Base-by-base conservation (phyloP, 495 filamentous ascomycete species). In the Neurospora sp. region DNA sequence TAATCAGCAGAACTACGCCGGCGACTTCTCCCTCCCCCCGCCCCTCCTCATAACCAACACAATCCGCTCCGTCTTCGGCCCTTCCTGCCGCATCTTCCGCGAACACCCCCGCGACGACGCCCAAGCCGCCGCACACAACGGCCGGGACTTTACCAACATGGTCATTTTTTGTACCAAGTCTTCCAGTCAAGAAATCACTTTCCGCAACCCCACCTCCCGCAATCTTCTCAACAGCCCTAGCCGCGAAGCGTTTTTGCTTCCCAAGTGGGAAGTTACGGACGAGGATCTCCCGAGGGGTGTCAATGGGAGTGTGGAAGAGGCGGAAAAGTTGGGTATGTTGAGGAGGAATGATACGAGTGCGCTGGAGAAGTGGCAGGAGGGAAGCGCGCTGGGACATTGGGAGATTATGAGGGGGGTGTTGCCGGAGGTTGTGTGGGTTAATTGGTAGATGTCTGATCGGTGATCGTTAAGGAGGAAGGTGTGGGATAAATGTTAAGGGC, bases 101-200 rank as follows among this genome's bases (percentile, higher is more conserved):
- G 96, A 99, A 81, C 84, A 88, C 39, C 86, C 87, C 19, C 83
- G 85, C 39, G 78, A 83, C 17, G 78, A 77, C 0, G 81, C 85
- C 8, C 78, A 81, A 5, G 73, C 85, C 38, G 79, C 79, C 48
- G 74, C 82, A 28, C 81, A 85, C 31, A 62, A 62, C 54, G 84
- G 82, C n/a, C 78, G 82, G 34, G 92, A 97, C 78, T 97, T 97
- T 79, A 92, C 92, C 76, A 99, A 99, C 83, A 92, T 98, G 87
- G 92, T 90, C 74, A 86, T 93, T 70, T 93, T 92, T 77, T 94
- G 92, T 83, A 87, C 86, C 62, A 90, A 90, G 76, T 39, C 75
- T 8, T 38, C 74, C 9, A 2, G 24, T 28, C 24, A 28, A 28
- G 7, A 24, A 4, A 84, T 96, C 71, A 79, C 78, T 1, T 98